Evolutionary conservation across 106 monocot species (phyloP).

Genomic region (Narthecium ossifragum): DNA sequence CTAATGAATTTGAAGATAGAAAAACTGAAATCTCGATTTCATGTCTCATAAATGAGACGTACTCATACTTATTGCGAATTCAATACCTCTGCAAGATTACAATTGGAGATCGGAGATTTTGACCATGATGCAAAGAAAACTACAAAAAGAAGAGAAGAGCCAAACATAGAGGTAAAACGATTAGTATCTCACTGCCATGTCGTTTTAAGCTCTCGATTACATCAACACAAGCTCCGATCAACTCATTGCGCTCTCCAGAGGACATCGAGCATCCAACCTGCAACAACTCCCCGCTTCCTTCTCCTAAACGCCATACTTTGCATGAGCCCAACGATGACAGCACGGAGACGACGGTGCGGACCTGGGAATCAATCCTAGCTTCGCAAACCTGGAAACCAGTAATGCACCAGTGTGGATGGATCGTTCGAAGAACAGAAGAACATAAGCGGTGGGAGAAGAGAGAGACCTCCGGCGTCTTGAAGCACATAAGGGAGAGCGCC

Average conservation of each 20-base stretch:
- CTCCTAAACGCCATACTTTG: conserved; percentile 13
- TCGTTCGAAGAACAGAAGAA: neutral
- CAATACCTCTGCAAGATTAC: too few species aligned
- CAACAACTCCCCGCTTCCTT: conserved; percentile 20
- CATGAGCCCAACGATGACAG: conserved; percentile 47
- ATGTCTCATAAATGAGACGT: too few species aligned
- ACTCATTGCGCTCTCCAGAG: conserved; percentile 21
- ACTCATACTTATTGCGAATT: too few species aligned
- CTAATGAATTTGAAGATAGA: too few species aligned
- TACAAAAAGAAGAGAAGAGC: neutral
- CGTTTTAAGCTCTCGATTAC: conserved; percentile 39
- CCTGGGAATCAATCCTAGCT: conserved; percentile 30
- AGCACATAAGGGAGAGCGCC: conserved; percentile 77
- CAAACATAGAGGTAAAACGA: neutral
- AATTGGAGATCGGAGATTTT: too few species aligned
- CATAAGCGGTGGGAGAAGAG: neutral
- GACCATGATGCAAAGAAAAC: neutral
- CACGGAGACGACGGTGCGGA: conserved; percentile 41
- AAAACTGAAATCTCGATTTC: too few species aligned
- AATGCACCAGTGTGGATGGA: neutral
- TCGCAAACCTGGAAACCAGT: conserved; percentile 23
- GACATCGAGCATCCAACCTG: conserved; percentile 56
- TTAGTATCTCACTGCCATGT: conserved; percentile 16
- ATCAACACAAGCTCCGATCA: conserved; percentile 39
- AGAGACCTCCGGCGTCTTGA: conserved; percentile 42